Evolutionary conservation across 345 rosid species (phyloP).

Genomic region (Boechera divaricarpa): DNA sequence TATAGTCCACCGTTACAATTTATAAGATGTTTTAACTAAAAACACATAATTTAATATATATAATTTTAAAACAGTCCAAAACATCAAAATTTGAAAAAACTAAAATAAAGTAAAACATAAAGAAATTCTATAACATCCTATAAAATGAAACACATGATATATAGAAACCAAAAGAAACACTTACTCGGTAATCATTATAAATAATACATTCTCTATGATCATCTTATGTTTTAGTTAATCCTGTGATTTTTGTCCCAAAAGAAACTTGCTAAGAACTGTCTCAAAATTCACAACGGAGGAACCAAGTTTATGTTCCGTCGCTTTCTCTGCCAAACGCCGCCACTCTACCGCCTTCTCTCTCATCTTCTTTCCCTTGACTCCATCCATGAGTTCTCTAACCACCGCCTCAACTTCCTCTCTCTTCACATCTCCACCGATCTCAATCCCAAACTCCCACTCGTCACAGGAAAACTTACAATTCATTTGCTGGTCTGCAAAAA

Average conservation of each 20-base stretch:
- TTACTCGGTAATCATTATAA: neutral
- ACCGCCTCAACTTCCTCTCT: constrained; percentile 56
- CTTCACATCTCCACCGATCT: constrained; percentile 59
- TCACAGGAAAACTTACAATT: constrained; percentile 55
- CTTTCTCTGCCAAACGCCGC: too few species aligned
- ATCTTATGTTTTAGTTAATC: constrained; percentile 1
- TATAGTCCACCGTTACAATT: too few species aligned
- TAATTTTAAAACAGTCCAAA: too few species aligned
- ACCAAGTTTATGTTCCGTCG: constrained; percentile 39
- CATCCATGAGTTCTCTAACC: constrained; percentile 61
- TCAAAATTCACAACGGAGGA: constrained; percentile 50
- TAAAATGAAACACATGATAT: neutral
- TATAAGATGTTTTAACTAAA: too few species aligned
- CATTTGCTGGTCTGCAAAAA: constrained; percentile 68
- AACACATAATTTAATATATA: neutral
- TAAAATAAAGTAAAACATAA: neutral
- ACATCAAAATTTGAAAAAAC: neutral
- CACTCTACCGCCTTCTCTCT: too few species aligned
- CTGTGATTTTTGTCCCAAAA: constrained; percentile 17
- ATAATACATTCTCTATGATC: neutral
- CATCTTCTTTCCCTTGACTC: neutral
- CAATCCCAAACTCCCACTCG: constrained; percentile 72
- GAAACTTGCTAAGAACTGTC: constrained; percentile 41
- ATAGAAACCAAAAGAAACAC: neutral
- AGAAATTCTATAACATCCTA: neutral